Evolutionary conservation across 129 eudicot genomes (phyloP).

Genomic region (Helianthus tuberosus): DNA sequence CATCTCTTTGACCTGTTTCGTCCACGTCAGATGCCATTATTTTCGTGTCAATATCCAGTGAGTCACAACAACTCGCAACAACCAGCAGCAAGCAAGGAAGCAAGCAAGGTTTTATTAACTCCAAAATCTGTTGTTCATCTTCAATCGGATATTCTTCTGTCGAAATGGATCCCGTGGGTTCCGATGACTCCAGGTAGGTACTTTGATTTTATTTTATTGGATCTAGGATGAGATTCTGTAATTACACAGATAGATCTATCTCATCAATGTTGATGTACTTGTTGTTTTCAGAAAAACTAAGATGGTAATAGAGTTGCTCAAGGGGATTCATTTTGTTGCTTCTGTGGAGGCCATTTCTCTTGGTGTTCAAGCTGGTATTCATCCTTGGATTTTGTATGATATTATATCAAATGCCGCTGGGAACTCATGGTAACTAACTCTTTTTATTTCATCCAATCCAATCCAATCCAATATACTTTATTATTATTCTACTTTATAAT

Average conservation of each 20-base stretch:
- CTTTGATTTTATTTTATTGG: neutral
- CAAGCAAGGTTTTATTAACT: neutral
- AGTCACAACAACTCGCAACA: neutral
- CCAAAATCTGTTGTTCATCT: neutral
- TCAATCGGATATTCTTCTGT: neutral
- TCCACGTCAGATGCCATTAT: neutral
- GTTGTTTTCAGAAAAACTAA: constrained; percentile 55
- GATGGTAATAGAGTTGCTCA: constrained; percentile 78
- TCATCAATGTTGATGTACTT: constrained; percentile 20
- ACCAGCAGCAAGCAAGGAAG: neutral
- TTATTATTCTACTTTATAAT: neutral
- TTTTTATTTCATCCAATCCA: neutral
- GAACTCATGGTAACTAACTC: constrained; percentile 72
- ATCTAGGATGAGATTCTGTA: constrained; percentile 10
- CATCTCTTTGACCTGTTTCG: neutral
- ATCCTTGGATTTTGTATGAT: constrained; percentile 89
- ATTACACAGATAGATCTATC: constrained; percentile 28
- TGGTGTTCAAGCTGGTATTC: constrained; percentile 90
- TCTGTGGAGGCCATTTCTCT: constrained; percentile 95
- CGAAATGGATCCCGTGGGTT: constrained; percentile 8
- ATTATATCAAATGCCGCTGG: constrained; percentile 99
- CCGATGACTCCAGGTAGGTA: constrained; percentile 36
- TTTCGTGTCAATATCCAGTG: neutral
- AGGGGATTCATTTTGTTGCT: constrained; percentile 90
- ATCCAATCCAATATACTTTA: too few relatives aligned